phyloP scores from a whole-genome alignment of 1,139 yeast genomes.

The Candida sanyaensis region DNA sequence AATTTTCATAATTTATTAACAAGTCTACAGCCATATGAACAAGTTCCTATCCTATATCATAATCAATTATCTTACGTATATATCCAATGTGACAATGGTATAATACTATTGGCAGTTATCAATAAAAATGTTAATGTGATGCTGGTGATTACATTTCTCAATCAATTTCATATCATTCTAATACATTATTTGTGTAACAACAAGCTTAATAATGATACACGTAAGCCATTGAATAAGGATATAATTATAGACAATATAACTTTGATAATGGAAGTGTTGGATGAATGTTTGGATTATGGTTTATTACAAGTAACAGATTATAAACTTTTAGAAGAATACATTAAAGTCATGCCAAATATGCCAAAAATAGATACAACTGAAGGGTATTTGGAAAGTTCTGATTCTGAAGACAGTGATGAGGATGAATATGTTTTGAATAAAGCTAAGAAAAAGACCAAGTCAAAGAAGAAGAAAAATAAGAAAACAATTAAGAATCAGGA shows the following conservation, averaged over 20 bases:
- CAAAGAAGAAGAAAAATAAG: slow-evolving; percentile 12
- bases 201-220: slow-evolving; percentile 5
- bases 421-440: slow-evolving; percentile 19
- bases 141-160: slow-evolving; percentile 42
- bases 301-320: slow-evolving; percentile 45
- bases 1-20: slow-evolving; percentile 29
- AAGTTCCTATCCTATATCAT: slow-evolving; percentile 32
- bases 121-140: slow-evolving; percentile 38
- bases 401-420: slow-evolving; percentile 15
- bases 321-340: slow-evolving; percentile 46
- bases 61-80: slow-evolving; percentile 34
- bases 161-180: slow-evolving; percentile 33
- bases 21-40: slow-evolving; percentile 16
- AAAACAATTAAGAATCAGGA: slow-evolving; percentile 17
- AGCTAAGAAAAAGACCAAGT: slow-evolving; percentile 12
- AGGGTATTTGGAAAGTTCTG: not conserved
- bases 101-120: slow-evolving; percentile 34
- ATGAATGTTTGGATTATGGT: slow-evolving; percentile 50
- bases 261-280: slow-evolving; percentile 43
- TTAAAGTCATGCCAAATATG: slow-evolving; percentile 39
- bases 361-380: slow-evolving; percentile 19
- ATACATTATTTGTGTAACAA: slow-evolving; percentile 29
- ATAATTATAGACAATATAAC: slow-evolving; percentile 40
- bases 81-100: slow-evolving; percentile 30
- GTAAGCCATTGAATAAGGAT: slow-evolving; percentile 26